Percentiles rank a stretch among this genome's conserved stretches.
phyloP scores from a whole-genome alignment of 495 filamentous ascomycete species.

The Hyaloscypha variabilis region DNA sequence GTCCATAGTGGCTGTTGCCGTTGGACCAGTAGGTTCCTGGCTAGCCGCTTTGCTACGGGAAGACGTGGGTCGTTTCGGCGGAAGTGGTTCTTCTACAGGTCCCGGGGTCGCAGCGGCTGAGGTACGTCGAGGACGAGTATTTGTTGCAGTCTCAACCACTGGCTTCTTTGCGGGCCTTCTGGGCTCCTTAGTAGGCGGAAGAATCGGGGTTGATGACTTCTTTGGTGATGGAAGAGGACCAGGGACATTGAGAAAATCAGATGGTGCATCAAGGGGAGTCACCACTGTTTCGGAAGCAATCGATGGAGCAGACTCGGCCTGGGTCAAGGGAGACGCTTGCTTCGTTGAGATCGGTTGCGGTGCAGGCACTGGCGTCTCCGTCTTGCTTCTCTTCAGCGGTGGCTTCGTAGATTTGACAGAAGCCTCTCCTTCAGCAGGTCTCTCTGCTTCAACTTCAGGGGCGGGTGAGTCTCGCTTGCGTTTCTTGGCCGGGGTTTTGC shows the following conservation, averaged over 20 bases:
- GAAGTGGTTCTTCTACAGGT: slow-evolving; percentile 22
- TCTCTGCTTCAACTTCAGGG: slow-evolving; percentile 44
- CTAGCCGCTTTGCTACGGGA: slow-evolving; percentile 52
- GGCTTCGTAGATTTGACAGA: slow-evolving; percentile 32
- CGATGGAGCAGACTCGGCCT: slow-evolving; percentile 13
- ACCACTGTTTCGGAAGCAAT: slow-evolving; percentile 7
- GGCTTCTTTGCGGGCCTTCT: slow-evolving; percentile 38
- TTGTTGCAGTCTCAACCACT: slow-evolving; percentile 12
- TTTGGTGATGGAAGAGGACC: slow-evolving; percentile 42
- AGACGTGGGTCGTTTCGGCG: slow-evolving; percentile 37
- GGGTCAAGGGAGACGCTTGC: slow-evolving; percentile 12
- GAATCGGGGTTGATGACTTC: slow-evolving; percentile 56
- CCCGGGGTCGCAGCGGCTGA: slow-evolving; percentile 19
- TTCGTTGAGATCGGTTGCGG: slow-evolving; percentile 33
- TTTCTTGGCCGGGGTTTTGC: slow-evolving; percentile 42
- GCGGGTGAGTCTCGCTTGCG: slow-evolving; percentile 54
- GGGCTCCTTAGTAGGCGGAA: slow-evolving; percentile 48
- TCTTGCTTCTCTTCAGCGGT: slow-evolving; percentile 58
- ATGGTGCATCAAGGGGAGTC: slow-evolving; percentile 14
- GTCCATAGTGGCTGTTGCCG: slow-evolving; percentile 45
- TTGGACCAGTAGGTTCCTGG: slow-evolving; percentile 48
- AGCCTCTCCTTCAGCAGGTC: slow-evolving; percentile 34
- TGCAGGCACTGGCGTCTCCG: slow-evolving; percentile 53
- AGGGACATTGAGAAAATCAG: slow-evolving; percentile 25
- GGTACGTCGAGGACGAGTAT: slow-evolving; percentile 19